Base-by-base conservation (phyloP, 768 basidiomycete genomes). In the Mycena olivaceomarginata region DNA sequence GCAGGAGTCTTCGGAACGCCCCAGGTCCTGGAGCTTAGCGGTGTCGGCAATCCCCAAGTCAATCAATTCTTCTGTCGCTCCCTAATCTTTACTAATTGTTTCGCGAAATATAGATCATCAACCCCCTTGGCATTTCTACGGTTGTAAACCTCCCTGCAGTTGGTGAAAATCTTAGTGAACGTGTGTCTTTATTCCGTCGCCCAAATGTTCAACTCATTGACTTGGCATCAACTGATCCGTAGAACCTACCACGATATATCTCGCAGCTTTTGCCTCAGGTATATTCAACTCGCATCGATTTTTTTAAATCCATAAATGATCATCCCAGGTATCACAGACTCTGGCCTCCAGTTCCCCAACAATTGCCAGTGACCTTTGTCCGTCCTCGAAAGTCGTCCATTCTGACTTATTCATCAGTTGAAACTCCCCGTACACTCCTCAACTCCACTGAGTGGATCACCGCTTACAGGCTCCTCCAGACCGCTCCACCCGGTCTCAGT, bases 1-100 rank as follows among this genome's bases (percentile, higher is more conserved):
- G 59, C 59, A 37, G 59, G 59, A 5, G 59, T 60, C 59, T 60
- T 39, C n/a, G 59, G 59, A 18, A 60, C 59, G 37, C 59, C 59
- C 37, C 59, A 60, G n/a, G 59, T 60, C 59, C 59, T 60, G n/a
- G 59, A 60, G 37, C 59, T 60, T 16, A 60, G 59, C 37, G 59
- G 59, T 9, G 59, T 60, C n/a, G 59, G 59, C 31, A 60, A 60
- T 40, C 59, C 59, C 13, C 16, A 39, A 16, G 59, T 60, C 13
- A 60, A 18, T 16, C 37, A n/a, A n/a, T n/a, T 15, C 10, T 22
- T 60, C 31, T 40, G 37, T 40, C n/a, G n/a, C n/a, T n/a, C n/a
- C n/a, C n/a, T n/a, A n/a, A n/a, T n/a, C n/a, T n/a, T n/a, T n/a
- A n/a, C n/a, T n/a, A n/a, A n/a, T n/a, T n/a, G n/a, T n/a, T n/a